A percentile compares a stretch with the other conserved stretches of the same genome.
These are phyloP conservation scores for Pezicula carpinea DNA, from an alignment of 2,329 filamentous ascomycete species.

Conservation along the genomic window DNA sequence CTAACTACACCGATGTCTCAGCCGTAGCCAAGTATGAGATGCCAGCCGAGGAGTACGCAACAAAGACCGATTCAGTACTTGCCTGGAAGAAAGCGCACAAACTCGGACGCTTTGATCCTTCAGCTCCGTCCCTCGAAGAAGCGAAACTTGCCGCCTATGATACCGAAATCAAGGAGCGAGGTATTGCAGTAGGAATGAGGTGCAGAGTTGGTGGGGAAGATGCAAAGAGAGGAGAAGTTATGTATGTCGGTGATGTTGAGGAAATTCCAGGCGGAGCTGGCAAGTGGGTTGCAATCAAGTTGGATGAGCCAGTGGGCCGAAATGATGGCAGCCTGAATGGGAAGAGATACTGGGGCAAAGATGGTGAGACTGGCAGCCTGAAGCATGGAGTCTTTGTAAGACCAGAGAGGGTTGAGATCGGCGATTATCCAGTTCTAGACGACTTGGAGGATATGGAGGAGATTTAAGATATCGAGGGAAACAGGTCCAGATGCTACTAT, in stretches of 20 bases:
- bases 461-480: conserved; percentile 42
- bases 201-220: conserved; percentile 66
- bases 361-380: conserved; percentile 46
- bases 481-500: no score
- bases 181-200: conserved; percentile 58
- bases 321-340: conserved; percentile 72
- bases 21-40: conserved; percentile 86
- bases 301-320: conserved; percentile 78
- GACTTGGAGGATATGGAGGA: conserved; percentile 76
- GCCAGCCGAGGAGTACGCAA: conserved; percentile 80
- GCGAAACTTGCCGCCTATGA: conserved; percentile 65
- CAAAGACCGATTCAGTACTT: conserved; percentile 80
- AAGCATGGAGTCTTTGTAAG: conserved; percentile 77
- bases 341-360: conserved; percentile 59
- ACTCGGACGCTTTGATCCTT: conserved; percentile 91
- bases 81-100: conserved; percentile 96
- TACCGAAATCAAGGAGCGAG: conserved; percentile 65
- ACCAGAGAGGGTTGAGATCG: conserved; percentile 72
- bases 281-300: conserved; percentile 67
- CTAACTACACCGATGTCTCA: conserved; percentile 77
- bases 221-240: conserved; percentile 61
- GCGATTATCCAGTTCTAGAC: conserved; percentile 66
- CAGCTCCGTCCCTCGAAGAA: conserved; percentile 68
- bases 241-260: conserved; percentile 67
- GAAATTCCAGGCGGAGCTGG: conserved; percentile 65